Evolutionary conservation across 345 rosid species (phyloP).

Genomic region (Leavenworthia alabamica): DNA sequence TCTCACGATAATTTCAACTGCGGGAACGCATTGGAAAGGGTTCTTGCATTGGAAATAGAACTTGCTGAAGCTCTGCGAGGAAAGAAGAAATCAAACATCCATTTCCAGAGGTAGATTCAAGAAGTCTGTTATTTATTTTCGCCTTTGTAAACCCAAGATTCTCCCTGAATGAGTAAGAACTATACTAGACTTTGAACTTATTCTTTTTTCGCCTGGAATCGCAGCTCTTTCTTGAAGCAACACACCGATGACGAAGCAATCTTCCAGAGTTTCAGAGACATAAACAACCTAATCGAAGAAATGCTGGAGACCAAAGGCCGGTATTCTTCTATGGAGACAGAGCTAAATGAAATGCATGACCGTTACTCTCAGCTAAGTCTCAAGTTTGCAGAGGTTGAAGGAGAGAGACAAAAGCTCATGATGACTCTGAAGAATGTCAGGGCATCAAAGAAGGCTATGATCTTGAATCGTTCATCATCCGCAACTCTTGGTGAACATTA

Average conservation of each 20-base stretch:
- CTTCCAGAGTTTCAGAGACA: conserved; percentile 88
- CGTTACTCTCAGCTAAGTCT: conserved; percentile 94
- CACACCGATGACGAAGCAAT: conserved; percentile 75
- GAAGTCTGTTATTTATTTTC: neutral
- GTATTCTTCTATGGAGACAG: conserved; percentile 57
- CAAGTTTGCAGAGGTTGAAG: conserved; percentile 96
- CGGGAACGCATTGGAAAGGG: conserved; percentile 77
- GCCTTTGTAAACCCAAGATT: neutral
- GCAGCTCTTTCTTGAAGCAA: conserved; percentile 83
- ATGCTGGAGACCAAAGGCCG: conserved; percentile 74
- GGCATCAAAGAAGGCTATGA: conserved; percentile 49
- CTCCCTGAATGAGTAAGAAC: conserved; percentile 2
- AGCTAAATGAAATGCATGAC: conserved; percentile 89
- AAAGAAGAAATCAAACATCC: conserved; percentile 57
- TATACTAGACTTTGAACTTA: neutral
- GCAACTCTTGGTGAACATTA: conserved; percentile 46
- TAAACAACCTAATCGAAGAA: conserved; percentile 76
- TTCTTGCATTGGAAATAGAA: conserved; percentile 88
- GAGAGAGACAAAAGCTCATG: conserved; percentile 94
- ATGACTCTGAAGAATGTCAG: conserved; percentile 90
- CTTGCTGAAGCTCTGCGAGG: conserved; percentile 80
- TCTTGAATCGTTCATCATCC: conserved; percentile 42
- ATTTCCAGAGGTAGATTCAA: conserved; percentile 64
- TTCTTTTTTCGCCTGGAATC: conserved; percentile 17
- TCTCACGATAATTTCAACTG: conserved; percentile 46